Conservation (phyloP, 176 grass and related monocot species). For the Zea luxurians region DNA sequence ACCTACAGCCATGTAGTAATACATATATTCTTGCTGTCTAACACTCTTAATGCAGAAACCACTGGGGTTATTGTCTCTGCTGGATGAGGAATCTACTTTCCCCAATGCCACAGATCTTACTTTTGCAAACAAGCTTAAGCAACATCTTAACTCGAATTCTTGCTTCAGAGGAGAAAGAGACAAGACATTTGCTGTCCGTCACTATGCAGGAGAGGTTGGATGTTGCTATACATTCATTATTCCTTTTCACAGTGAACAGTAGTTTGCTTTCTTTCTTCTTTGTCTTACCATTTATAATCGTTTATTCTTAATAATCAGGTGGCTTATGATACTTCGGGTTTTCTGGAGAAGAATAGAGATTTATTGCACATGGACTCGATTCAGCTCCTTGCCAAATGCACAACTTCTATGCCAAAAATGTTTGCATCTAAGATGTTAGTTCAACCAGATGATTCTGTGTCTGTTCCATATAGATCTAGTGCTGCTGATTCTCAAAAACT, state of each 20-base stretch:
- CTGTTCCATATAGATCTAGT: slow-evolving; percentile 66
- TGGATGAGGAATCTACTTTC: slow-evolving; percentile 97
- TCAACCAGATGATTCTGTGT: slow-evolving; percentile 58
- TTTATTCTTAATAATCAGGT: slow-evolving; percentile 54
- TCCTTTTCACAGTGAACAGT: slow-evolving; percentile 11
- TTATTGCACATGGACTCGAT: slow-evolving; percentile 91
- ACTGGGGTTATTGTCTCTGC: slow-evolving; percentile 83
- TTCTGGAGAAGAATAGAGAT: slow-evolving; percentile 99
- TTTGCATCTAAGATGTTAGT: slow-evolving; percentile 95
- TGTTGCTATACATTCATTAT: slow-evolving; percentile 29
- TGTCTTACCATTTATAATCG: slow-evolving; percentile 7
- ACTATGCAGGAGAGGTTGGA: slow-evolving; percentile 96
- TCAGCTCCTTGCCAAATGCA: slow-evolving; percentile 80
- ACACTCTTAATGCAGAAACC: slow-evolving; percentile 62
- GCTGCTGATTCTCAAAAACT: slow-evolving; percentile 91
- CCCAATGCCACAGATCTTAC: slow-evolving; percentile 96
- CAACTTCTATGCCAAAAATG: slow-evolving; percentile 63
- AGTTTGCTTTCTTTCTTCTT: slow-evolving; percentile 12
- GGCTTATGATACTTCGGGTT: slow-evolving; percentile 81
- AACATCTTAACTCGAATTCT: slow-evolving; percentile 68
- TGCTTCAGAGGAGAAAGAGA: slow-evolving; percentile 95
- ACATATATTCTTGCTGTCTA: not conserved
- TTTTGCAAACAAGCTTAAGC: slow-evolving; percentile 93
- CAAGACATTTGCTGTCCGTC: slow-evolving; percentile 73
- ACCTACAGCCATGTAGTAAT: not conserved